Percentiles rank a stretch among this genome's conserved stretches.
These are phyloP conservation scores for Trichosanthes cucumerina DNA, from an alignment of 306 rosid genomes.

Conservation along the genomic window DNA sequence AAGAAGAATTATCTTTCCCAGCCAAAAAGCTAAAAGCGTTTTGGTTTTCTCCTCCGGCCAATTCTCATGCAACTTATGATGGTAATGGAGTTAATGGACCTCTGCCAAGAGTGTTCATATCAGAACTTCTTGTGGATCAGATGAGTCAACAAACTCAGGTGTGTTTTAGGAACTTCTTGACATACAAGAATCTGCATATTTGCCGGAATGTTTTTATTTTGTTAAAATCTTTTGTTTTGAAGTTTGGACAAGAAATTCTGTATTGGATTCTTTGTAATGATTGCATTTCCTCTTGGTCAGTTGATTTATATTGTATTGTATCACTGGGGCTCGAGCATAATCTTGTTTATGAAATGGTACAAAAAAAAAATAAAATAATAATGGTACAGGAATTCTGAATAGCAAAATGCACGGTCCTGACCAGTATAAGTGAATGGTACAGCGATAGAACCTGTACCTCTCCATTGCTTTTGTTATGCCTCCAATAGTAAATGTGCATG, in stretches of 20 bases:
- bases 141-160: conserved; percentile 79
- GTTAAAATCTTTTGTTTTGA: not conserved
- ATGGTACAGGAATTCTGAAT: not conserved
- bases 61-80: conserved; percentile 13
- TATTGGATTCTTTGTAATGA: not conserved
- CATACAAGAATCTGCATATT: not conserved
- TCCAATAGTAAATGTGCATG: too few species aligned
- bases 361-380: too few species aligned
- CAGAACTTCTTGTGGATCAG: conserved; percentile 89
- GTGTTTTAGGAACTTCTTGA: not conserved
- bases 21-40: conserved; percentile 76
- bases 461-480: too few species aligned
- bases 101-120: conserved; percentile 78
- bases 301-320: not conserved
- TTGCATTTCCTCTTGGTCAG: not conserved
- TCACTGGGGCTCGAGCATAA: not conserved
- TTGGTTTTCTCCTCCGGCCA: conserved; percentile 86
- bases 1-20: conserved; percentile 70
- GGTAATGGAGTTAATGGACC: conserved; percentile 65
- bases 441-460: not conserved
- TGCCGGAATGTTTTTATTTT: not conserved
- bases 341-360: not conserved
- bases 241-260: not conserved
- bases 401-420: not conserved
- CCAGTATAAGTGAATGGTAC: not conserved